A percentile compares a stretch with the other conserved stretches of the same genome.
Evolutionary conservation across 257 asterid species (phyloP).

Genomic region (Parsonsia alboflavescens): DNA sequence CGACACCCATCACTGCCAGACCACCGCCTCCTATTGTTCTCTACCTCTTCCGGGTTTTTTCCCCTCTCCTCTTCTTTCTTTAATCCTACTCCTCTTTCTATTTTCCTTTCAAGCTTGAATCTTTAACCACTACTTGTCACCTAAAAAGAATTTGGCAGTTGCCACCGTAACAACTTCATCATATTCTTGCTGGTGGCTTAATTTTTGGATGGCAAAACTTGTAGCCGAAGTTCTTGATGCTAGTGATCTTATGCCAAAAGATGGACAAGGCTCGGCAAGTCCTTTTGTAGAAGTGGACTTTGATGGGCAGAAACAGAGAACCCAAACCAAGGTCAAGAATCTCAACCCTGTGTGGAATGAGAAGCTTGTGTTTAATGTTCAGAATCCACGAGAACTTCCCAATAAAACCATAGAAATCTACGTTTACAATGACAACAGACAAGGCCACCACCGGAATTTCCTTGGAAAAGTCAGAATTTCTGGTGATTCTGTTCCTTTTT

Average conservation of each 20-base stretch:
- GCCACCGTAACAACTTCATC: constrained; percentile 21
- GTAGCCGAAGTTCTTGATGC: constrained; percentile 79
- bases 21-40: constrained; percentile 22
- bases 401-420: constrained; percentile 45
- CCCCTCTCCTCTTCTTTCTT: constrained; percentile 6
- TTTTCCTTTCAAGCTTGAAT: background rate
- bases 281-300: constrained; percentile 77
- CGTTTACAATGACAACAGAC: constrained; percentile 54
- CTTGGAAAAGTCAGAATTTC: constrained; percentile 74
- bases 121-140: background rate
- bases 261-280: constrained; percentile 78
- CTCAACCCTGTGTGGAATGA: constrained; percentile 89
- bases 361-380: constrained; percentile 52
- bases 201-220: constrained; percentile 49
- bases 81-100: constrained; percentile 16
- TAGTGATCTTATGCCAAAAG: constrained; percentile 84
- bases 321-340: constrained; percentile 55
- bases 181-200: constrained; percentile 4
- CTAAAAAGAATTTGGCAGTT: constrained; percentile 1
- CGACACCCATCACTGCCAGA: constrained; percentile 16
- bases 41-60: constrained; percentile 13
- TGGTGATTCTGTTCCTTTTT: constrained; percentile 52
- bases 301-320: constrained; percentile 54
- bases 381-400: constrained; percentile 38
- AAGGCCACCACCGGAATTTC: constrained; percentile 56